These are phyloP conservation scores for Arachis stenosperma DNA, from an alignment of 306 rosid genomes.

Conservation along the genomic window DNA sequence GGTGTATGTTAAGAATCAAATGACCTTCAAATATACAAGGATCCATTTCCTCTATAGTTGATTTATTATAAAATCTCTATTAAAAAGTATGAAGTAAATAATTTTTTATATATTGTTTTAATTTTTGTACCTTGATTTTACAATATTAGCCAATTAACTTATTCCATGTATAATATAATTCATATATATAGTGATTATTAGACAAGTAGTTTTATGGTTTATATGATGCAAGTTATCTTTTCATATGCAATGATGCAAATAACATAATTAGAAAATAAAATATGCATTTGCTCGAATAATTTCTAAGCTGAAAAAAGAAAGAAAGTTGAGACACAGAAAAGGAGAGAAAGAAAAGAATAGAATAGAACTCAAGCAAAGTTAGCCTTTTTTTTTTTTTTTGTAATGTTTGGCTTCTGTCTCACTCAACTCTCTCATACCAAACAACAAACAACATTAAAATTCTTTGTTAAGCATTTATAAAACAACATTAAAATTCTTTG, in stretches of 20 bases:
- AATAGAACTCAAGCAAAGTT: slow-evolving; percentile 37
- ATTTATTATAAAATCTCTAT: too few species aligned
- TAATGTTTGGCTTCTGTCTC: slow-evolving; percentile 56
- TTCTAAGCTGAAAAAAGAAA: not conserved
- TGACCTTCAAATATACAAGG: not conserved
- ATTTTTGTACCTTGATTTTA: too few species aligned
- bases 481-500: slow-evolving; percentile 34
- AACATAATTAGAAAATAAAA: not conserved
- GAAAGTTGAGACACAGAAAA: not conserved
- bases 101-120: too few species aligned
- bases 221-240: not conserved
- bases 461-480: not conserved
- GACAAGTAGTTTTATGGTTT: too few species aligned
- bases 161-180: too few species aligned
- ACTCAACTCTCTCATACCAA: slow-evolving; percentile 26
- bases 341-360: slow-evolving; percentile 58
- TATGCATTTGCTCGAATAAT: not conserved
- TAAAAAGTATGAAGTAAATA: too few species aligned
- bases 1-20: not conserved
- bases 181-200: too few species aligned
- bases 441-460: slow-evolving; percentile 30
- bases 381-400: slow-evolving; percentile 71
- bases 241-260: not conserved
- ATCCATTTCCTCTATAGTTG: not conserved
- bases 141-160: too few species aligned